phyloP scores from a whole-genome alignment of 257 asterid genomes.

The Penstemon eatonii region DNA sequence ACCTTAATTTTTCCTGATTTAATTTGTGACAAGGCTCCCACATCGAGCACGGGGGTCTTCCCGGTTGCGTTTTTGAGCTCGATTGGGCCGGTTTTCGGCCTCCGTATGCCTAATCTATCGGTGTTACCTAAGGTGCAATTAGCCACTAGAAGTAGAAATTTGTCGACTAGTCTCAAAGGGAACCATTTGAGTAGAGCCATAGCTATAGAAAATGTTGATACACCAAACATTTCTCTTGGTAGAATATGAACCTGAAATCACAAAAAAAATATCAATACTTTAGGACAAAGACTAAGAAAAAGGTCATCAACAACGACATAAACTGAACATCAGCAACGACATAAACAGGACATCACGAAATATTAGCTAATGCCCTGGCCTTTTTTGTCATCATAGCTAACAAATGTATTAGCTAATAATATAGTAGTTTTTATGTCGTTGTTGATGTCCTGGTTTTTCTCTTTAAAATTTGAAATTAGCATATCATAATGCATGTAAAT shows the following conservation, averaged over 20 bases:
- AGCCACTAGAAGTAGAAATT: slow-evolving; percentile 56
- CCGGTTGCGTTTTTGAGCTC: slow-evolving; percentile 90
- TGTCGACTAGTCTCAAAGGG: slow-evolving; percentile 73
- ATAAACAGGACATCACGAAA: no score
- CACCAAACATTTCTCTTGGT: slow-evolving; percentile 86
- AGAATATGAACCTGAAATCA: slow-evolving; percentile 67
- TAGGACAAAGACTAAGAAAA: neutral
- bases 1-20: slow-evolving; percentile 77
- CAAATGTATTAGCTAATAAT: no score
- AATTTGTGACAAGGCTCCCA: slow-evolving; percentile 77
- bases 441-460: no score
- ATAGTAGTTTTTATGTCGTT: no score
- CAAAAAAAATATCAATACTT: neutral
- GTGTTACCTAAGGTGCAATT: slow-evolving; percentile 61
- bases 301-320: neutral
- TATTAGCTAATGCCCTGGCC: no score
- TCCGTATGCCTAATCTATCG: slow-evolving; percentile 57
- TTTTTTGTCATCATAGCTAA: no score
- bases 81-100: slow-evolving; percentile 91
- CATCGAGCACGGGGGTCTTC: slow-evolving; percentile 90
- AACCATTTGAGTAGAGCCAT: slow-evolving; percentile 74
- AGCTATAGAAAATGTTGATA: slow-evolving; percentile 70
- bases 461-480: neutral
- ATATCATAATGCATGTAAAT: neutral
- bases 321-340: neutral